Base-by-base conservation (phyloP, 75 land plant genomes). In the Isoetes taiwanensis region DNA sequence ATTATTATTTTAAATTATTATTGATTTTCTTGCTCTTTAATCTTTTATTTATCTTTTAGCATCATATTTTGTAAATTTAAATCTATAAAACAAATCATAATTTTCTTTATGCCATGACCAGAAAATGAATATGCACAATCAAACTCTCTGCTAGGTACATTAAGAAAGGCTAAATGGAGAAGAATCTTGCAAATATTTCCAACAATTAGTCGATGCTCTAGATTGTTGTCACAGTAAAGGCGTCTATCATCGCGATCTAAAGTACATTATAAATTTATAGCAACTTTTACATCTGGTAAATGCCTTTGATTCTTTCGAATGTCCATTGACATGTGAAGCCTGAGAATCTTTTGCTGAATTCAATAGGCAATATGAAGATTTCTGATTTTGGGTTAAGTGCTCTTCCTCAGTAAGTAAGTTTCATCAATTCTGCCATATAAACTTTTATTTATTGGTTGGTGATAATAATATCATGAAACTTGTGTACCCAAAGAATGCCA, bases 301-400 rank as follows among this genome's bases (percentile, higher is more conserved):
- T 16, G 5, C n/a, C 6, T 16, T 16, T 46, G 16, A 3, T 46
- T 16, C 23, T 19, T 8, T 8, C 8, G 4, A 46, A 8, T n/a
- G 5, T 4, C n/a, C 4, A 23, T 46, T 46, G 16, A 6, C 23
- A 5, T 46, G n/a, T n/a, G 6, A 6, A 46, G 50, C 50, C 50
- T 46, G 50, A 46, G 50, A 46, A 46, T 46, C 50, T 46, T 5
- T 23, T 46, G 21, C 50, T 46, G 16, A 23, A 46, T 23, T 46
- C 50, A 6, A 46, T 6, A 19, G 50, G 50, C 6, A 46, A 46
- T 16, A 19, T 46, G 50, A 46, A 46, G 50, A n/a, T 46, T 5
- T 46, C 50, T n/a, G 50, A 46, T 16, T 46, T 46, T n/a, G 50
- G 50, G 5, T 23, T 46, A 19, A 46, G 50, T n/a, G 50, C 50